Evolutionary conservation across 768 basidiomycete genomes (phyloP).

Genomic region (Mycena alexandri): DNA sequence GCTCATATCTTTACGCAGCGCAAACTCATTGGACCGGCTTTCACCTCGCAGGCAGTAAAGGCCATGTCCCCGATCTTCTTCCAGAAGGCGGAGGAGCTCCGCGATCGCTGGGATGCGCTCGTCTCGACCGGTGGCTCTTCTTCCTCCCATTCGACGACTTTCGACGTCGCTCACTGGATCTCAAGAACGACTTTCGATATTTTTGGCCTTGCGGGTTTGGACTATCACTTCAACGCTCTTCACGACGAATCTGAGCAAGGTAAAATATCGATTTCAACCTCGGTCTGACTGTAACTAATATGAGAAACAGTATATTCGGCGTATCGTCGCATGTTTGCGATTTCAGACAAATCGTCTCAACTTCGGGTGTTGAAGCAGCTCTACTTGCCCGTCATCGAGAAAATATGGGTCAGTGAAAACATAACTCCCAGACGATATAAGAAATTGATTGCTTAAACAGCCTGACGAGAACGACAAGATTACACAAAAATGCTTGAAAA

Average conservation of each 20-base stretch:
- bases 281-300: too few species aligned
- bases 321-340: conserved; percentile 59
- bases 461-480: conserved; percentile 55
- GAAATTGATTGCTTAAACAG: conserved; percentile 44
- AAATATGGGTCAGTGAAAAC: conserved; percentile 55
- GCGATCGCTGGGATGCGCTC: conserved; percentile 57
- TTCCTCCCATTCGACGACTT: conserved; percentile 29
- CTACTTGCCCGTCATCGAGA: conserved; percentile 60
- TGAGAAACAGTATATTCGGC: conserved; percentile 28
- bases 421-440: neutral
- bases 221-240: conserved; percentile 64
- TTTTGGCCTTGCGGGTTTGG: conserved; percentile 70
- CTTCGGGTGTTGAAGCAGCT: conserved; percentile 57
- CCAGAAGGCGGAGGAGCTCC: conserved; percentile 64
- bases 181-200: conserved; percentile 74
- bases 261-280: neutral
- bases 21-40: conserved; percentile 64
- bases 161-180: conserved; percentile 71
- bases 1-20: conserved; percentile 44
- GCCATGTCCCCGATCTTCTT: conserved; percentile 62
- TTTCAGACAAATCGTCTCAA: conserved; percentile 60
- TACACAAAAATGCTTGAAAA: conserved; percentile 52
- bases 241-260: conserved; percentile 60
- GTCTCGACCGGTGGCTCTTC: conserved; percentile 37
- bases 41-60: conserved; percentile 59